Evolutionary conservation across 148 eudicot genomes (phyloP).

Genomic region (Selenicereus undatus): DNA sequence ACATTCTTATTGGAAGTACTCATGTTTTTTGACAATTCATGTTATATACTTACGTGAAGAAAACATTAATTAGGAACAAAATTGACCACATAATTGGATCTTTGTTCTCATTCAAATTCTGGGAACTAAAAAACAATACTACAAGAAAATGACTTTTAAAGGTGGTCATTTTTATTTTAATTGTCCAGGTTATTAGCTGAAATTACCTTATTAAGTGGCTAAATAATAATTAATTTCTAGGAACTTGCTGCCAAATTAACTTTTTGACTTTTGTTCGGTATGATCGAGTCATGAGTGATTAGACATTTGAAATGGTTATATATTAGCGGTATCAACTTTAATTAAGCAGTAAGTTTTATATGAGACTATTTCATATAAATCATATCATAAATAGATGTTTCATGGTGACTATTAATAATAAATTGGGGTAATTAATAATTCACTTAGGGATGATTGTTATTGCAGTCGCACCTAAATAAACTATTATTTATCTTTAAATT

Average conservation of each 20-base stretch:
- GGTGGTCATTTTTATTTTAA: background rate
- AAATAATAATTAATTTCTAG: background rate
- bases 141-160: background rate
- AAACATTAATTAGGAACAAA: background rate
- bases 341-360: background rate
- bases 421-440: too few relatives aligned
- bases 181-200: constrained; percentile 5
- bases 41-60: background rate
- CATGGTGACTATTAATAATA: too few relatives aligned
- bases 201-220: background rate
- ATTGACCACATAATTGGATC: background rate
- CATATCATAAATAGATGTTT: too few relatives aligned
- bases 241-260: background rate
- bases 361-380: too few relatives aligned
- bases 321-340: background rate
- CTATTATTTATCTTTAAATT: too few relatives aligned
- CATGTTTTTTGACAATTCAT: background rate
- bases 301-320: background rate
- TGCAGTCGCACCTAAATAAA: too few relatives aligned
- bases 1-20: too few relatives aligned
- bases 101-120: constrained; percentile 10
- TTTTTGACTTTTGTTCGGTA: constrained; percentile 6
- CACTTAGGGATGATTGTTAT: too few relatives aligned
- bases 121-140: background rate
- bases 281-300: background rate